These are phyloP conservation scores for Coffea canephora DNA, from an alignment of 257 asterid species.

Conservation along the genomic window DNA sequence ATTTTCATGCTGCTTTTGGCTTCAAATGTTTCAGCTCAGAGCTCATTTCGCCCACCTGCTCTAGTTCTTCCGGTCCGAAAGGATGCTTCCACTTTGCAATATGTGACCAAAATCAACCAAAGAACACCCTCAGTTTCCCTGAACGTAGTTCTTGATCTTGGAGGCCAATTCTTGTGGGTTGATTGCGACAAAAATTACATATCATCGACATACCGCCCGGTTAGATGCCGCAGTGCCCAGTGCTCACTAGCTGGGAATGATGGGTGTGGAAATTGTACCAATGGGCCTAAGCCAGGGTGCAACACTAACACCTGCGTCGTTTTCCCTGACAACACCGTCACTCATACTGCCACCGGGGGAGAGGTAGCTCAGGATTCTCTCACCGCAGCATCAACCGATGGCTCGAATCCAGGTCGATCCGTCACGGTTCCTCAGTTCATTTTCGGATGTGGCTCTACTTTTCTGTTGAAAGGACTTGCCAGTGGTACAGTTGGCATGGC, in stretches of 20 bases:
- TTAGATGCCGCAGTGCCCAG: conserved; percentile 49
- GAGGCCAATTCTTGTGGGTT: conserved; percentile 62
- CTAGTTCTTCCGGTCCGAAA: conserved; percentile 53
- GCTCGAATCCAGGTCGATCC: conserved; percentile 39
- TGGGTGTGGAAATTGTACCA: conserved; percentile 41
- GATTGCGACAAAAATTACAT: conserved; percentile 57
- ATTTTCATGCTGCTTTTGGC: neutral
- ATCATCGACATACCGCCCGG: conserved; percentile 55
- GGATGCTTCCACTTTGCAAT: conserved; percentile 58
- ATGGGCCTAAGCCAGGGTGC: conserved; percentile 56
- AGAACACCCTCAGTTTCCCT: conserved; percentile 57
- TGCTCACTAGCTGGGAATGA: conserved; percentile 43
- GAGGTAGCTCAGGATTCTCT: conserved; percentile 64
- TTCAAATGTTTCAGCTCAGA: neutral
- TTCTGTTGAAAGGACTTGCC: conserved; percentile 37
- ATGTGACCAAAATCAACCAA: conserved; percentile 45
- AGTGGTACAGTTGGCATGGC: conserved; percentile 28
- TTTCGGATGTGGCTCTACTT: conserved; percentile 44
- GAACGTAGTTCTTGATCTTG: conserved; percentile 57
- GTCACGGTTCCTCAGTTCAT: conserved; percentile 33
- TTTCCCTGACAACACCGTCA: conserved; percentile 43
- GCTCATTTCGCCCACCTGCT: conserved; percentile 24
- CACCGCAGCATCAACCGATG: conserved; percentile 40
- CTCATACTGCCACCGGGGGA: conserved; percentile 31
- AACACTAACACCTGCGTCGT: conserved; percentile 48